Percentiles rank a stretch among this genome's conserved stretches.
Conservation (phyloP, 257 asterid genomes). For the Nicotiana undulata region DNA sequence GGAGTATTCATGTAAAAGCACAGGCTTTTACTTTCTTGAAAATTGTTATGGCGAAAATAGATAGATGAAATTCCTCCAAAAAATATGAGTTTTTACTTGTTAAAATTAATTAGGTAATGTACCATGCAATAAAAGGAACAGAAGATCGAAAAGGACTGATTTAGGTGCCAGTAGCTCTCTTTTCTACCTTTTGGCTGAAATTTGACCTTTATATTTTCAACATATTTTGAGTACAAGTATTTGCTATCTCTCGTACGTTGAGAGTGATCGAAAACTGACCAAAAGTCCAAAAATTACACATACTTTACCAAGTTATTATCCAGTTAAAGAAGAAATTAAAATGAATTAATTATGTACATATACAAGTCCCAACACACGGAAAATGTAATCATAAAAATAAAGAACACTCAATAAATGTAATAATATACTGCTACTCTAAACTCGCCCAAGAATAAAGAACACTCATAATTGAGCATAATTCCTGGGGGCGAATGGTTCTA, state of each 20-base stretch:
- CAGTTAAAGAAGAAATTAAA: too few species aligned
- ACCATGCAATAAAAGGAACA: background rate
- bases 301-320: constrained; percentile 1
- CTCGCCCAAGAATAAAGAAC: too few species aligned
- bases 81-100: background rate
- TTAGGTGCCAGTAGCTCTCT: background rate
- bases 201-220: background rate
- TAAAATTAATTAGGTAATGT: background rate
- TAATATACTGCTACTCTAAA: background rate
- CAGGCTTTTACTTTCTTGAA: background rate
- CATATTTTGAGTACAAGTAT: constrained; percentile 2
- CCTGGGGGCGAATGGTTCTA: constrained; percentile 22
- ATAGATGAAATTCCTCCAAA: background rate
- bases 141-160: background rate
- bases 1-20: background rate
- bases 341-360: too few species aligned
- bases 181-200: background rate
- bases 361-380: too few species aligned
- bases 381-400: too few species aligned
- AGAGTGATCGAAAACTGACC: background rate
- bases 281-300: background rate
- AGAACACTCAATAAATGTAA: background rate
- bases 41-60: too few species aligned
- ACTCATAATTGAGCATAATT: too few species aligned
- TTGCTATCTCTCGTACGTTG: background rate